phyloP scores from a whole-genome alignment of 345 rosid species.

The Eucalyptus caleyi region DNA sequence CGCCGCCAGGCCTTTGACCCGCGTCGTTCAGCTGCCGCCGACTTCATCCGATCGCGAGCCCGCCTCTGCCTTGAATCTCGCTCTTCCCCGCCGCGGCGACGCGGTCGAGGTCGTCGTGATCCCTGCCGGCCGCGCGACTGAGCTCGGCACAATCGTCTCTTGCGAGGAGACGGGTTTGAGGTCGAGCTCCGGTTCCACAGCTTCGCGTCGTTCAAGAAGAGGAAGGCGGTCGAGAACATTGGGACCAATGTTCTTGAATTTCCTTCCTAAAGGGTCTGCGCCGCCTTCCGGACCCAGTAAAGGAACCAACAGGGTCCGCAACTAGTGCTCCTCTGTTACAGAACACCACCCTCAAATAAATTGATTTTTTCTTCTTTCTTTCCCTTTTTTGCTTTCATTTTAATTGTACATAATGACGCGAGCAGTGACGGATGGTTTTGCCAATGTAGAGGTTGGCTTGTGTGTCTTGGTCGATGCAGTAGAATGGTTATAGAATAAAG shows the following conservation, averaged over 20 bases:
- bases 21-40: not conserved
- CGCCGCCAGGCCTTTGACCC: not conserved
- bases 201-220: not conserved
- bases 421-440: not conserved
- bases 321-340: not conserved
- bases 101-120: not conserved
- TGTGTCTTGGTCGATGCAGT: not conserved
- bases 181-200: not conserved
- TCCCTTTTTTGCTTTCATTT: not conserved
- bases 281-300: constrained; percentile 48
- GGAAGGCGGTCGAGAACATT: not conserved
- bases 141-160: not conserved
- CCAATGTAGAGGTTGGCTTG: not conserved
- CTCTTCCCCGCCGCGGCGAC: not conserved
- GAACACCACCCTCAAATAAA: not conserved
- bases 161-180: not conserved
- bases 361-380: not conserved
- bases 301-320: constrained; percentile 21
- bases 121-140: not conserved
- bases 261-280: constrained; percentile 45
- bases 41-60: not conserved
- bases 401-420: not conserved
- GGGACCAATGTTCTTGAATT: constrained; percentile 26
- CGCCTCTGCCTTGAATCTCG: not conserved
- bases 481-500: not conserved